Conservation (phyloP, 208 protist species). For the Borovskyia barvae region DNA sequence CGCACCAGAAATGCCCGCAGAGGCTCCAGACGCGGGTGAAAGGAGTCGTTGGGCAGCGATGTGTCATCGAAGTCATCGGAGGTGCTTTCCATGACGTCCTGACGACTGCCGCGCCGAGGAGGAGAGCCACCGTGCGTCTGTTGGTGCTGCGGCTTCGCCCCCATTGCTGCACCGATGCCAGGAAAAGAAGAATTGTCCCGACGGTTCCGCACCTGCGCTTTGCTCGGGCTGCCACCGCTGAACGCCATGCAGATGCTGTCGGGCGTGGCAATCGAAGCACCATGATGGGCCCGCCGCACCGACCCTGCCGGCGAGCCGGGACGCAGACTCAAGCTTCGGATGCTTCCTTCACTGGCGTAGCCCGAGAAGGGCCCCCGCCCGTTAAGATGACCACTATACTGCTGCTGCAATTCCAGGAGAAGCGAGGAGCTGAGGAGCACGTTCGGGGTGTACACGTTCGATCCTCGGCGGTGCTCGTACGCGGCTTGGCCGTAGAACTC, state of each 20-base stretch:
- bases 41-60: slow-evolving; percentile 14
- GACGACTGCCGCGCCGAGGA: slow-evolving; percentile 1
- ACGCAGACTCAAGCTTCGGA: slow-evolving; percentile 21
- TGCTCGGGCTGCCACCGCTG: too few relatives aligned
- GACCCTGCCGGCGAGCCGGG: slow-evolving; percentile 23
- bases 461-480: slow-evolving; percentile 22
- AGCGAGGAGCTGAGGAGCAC: slow-evolving; percentile 19
- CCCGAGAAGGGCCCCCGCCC: neutral
- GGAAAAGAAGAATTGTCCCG: too few relatives aligned
- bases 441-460: slow-evolving; percentile 17
- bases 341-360: slow-evolving; percentile 10
- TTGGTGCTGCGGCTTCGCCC: too few relatives aligned
- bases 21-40: neutral
- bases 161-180: too few relatives aligned
- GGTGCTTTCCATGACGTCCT: slow-evolving; percentile 31
- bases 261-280: slow-evolving; percentile 3
- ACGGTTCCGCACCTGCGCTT: too few relatives aligned
- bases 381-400: slow-evolving; percentile 10
- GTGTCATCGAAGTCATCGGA: slow-evolving; percentile 41
- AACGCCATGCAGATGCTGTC: neutral
- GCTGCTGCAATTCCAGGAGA: slow-evolving; percentile 18
- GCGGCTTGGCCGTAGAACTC: slow-evolving; percentile 35
- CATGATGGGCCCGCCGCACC: slow-evolving; percentile 6
- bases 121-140: too few relatives aligned
- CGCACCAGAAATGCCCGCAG: neutral